These are phyloP conservation scores for Allantophomopsis lycopodina DNA, from an alignment of 2,329 filamentous ascomycete species.

Conservation along the genomic window DNA sequence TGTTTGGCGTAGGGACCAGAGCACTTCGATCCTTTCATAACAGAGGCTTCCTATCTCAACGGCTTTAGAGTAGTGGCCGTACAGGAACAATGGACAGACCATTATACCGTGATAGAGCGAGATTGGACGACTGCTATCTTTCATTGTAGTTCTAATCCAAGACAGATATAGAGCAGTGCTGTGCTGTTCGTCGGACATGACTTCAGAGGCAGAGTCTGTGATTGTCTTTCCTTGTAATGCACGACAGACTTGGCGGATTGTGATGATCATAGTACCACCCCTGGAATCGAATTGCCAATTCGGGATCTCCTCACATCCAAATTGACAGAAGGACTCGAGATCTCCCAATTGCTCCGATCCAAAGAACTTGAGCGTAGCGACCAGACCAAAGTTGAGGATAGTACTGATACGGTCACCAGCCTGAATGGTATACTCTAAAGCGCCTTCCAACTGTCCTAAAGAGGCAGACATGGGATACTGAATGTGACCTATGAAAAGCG, in stretches of 20 bases:
- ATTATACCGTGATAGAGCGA: conserved; percentile 57
- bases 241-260: conserved; percentile 49
- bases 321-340: conserved; percentile 56
- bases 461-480: conserved; percentile 45
- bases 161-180: conserved; percentile 41
- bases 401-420: conserved; percentile 60
- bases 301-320: conserved; percentile 59
- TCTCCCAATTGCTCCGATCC: conserved; percentile 56
- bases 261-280: conserved; percentile 56
- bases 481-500: conserved; percentile 58
- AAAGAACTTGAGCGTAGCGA: conserved; percentile 54
- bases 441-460: conserved; percentile 46
- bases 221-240: conserved; percentile 65
- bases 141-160: conserved; percentile 37
- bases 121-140: conserved; percentile 45
- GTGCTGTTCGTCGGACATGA: conserved; percentile 59
- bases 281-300: conserved; percentile 60
- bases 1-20: conserved; percentile 48
- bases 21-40: conserved; percentile 28
- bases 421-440: conserved; percentile 50
- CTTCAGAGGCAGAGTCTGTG: conserved; percentile 25
- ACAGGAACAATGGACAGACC: conserved; percentile 47
- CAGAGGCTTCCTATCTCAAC: conserved; percentile 39
- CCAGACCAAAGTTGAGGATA: conserved; percentile 57
- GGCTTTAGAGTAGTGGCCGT: conserved; percentile 46